phyloP scores from a whole-genome alignment of 2,329 filamentous ascomycete species.

The Metarhizium anisopliae region DNA sequence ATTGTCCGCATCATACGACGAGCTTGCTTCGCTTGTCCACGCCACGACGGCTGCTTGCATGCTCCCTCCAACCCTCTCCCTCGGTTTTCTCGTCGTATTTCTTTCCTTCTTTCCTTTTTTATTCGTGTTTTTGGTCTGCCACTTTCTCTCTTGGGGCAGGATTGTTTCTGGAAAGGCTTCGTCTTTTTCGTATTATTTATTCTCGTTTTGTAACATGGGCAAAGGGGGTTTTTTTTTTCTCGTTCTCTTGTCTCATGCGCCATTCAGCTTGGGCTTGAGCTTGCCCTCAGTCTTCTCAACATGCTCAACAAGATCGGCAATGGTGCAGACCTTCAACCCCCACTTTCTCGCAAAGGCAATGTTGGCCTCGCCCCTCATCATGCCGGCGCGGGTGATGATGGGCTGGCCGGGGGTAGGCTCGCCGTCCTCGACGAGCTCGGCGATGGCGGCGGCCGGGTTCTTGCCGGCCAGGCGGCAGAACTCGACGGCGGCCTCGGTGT shows the following conservation, averaged over 20 bases:
- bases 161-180: no score
- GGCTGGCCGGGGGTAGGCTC: conserved; percentile 60
- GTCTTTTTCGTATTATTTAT: no score
- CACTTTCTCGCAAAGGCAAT: conserved; percentile 79
- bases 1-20: background rate
- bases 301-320: conserved; percentile 78
- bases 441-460: conserved; percentile 69
- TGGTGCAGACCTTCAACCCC: conserved; percentile 90
- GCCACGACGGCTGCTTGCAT: background rate
- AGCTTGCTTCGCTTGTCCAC: background rate
- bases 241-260: conserved; percentile 14
- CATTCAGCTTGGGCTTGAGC: conserved; percentile 29
- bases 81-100: background rate
- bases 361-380: conserved; percentile 87
- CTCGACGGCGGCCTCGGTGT: conserved; percentile 91
- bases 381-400: conserved; percentile 60
- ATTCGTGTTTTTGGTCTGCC: no score
- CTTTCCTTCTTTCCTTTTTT: background rate
- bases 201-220: no score
- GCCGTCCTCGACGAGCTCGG: conserved; percentile 85
- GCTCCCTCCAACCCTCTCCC: background rate
- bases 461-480: conserved; percentile 81
- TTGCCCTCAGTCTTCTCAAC: conserved; percentile 68
- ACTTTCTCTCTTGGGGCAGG: no score
- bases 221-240: background rate